These are phyloP conservation scores for Eucalyptus leucophloia DNA, from an alignment of 345 rosid species.

Conservation along the genomic window DNA sequence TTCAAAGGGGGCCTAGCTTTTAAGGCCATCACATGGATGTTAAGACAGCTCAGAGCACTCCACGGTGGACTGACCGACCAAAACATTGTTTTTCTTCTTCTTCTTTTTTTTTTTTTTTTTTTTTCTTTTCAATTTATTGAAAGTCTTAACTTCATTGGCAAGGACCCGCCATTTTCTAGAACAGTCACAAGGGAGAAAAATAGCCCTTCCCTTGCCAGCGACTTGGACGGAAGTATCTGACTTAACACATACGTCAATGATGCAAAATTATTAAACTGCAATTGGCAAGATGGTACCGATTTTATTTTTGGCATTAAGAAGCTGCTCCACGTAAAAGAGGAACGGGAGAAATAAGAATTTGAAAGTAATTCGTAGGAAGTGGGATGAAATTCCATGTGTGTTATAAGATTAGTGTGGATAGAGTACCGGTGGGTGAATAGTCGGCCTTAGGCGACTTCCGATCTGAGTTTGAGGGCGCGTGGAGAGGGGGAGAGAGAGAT, in stretches of 20 bases:
- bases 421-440: not conserved
- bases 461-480: not conserved
- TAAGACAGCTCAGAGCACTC: not conserved
- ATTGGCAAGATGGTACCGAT: not conserved
- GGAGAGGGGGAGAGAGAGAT: no score
- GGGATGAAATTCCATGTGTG: not conserved
- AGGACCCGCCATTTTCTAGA: not conserved
- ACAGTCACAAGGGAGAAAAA: not conserved
- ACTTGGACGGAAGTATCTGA: not conserved
- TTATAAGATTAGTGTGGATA: not conserved
- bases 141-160: not conserved
- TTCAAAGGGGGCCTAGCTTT: not conserved
- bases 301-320: not conserved
- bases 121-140: not conserved
- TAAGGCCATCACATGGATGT: not conserved
- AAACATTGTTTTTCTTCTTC: not conserved
- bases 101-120: not conserved
- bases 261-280: not conserved
- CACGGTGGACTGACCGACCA: not conserved
- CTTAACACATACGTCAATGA: not conserved
- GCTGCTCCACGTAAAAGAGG: not conserved
- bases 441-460: not conserved
- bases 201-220: not conserved
- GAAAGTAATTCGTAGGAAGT: not conserved
- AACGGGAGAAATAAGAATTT: not conserved